These are phyloP conservation scores for Alternaria triticina DNA, from an alignment of 2,329 filamentous ascomycete species.

Conservation along the genomic window DNA sequence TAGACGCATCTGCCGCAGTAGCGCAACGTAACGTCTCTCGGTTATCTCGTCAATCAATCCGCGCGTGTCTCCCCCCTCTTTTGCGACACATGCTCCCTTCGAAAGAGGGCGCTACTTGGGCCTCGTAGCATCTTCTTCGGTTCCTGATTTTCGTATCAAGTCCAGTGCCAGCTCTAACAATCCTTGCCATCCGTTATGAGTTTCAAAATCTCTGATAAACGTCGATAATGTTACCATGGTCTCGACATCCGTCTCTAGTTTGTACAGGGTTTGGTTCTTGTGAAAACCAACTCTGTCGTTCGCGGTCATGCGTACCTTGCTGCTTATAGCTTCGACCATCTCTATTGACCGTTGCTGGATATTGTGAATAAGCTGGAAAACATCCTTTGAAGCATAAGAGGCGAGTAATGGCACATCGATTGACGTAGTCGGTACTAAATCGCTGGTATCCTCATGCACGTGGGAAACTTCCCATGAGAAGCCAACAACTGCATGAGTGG, in stretches of 20 bases:
- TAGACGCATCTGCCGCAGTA: not conserved
- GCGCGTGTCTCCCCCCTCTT: not conserved
- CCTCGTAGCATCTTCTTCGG: not conserved
- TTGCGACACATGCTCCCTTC: not conserved
- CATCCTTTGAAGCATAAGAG: not conserved
- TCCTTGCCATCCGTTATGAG: not conserved
- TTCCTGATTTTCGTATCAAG: not conserved
- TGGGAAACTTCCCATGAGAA: not conserved
- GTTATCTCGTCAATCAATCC: not conserved
- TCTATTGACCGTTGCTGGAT: not conserved
- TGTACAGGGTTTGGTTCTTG: rapidly evolving
- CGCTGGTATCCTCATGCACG: rapidly evolving
- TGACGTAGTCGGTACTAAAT: too few relatives aligned
- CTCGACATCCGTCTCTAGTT: not conserved
- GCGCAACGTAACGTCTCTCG: not conserved
- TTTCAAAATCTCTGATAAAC: not conserved
- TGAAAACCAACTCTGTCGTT: not conserved
- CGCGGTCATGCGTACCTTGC: not conserved
- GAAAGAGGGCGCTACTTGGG: not conserved
- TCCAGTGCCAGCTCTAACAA: not conserved
- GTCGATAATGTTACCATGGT: not conserved
- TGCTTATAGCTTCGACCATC: not conserved
- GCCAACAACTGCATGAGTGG: not conserved
- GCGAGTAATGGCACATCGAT: not conserved
- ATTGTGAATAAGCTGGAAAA: not conserved